phyloP scores from a whole-genome alignment of 108 stramenopile genomes.

The Pelagomonas calceolata region DNA sequence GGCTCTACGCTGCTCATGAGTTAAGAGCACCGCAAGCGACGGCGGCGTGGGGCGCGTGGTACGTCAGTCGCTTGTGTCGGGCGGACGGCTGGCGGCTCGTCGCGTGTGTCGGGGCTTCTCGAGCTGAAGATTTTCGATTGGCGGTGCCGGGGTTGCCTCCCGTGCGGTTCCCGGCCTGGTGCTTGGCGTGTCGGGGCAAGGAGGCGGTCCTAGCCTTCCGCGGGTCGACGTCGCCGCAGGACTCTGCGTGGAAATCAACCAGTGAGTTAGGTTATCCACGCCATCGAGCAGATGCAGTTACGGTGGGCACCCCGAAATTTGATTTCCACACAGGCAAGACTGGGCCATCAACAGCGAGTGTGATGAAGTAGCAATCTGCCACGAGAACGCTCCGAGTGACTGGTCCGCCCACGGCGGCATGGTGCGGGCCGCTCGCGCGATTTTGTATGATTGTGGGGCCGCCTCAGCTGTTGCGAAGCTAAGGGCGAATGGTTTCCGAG shows the following conservation, averaged over 20 bases:
- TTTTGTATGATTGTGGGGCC: neutral
- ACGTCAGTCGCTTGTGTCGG: neutral
- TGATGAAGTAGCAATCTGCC: too few relatives aligned
- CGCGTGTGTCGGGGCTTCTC: neutral
- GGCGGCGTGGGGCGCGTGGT: neutral
- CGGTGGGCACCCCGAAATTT: too few relatives aligned
- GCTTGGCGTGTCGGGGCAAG: neutral
- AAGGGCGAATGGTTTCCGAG: neutral
- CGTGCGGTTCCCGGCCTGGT: neutral
- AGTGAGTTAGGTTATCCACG: too few relatives aligned
- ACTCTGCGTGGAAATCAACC: too few relatives aligned
- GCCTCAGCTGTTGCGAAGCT: neutral
- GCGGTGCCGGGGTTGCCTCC: neutral
- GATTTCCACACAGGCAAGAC: too few relatives aligned
- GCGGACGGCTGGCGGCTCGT: neutral
- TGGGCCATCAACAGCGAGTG: too few relatives aligned
- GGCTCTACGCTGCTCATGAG: neutral
- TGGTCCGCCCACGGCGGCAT: neutral
- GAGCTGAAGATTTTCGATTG: neutral
- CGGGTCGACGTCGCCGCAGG: neutral
- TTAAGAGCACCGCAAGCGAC: neutral
- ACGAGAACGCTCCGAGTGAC: too few relatives aligned
- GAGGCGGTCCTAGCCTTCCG: neutral
- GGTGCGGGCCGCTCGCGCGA: neutral
- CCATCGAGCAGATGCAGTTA: too few relatives aligned